Evolutionary conservation across 2,329 filamentous ascomycete genomes (phyloP).

Genomic region (Fusarium illudens): DNA sequence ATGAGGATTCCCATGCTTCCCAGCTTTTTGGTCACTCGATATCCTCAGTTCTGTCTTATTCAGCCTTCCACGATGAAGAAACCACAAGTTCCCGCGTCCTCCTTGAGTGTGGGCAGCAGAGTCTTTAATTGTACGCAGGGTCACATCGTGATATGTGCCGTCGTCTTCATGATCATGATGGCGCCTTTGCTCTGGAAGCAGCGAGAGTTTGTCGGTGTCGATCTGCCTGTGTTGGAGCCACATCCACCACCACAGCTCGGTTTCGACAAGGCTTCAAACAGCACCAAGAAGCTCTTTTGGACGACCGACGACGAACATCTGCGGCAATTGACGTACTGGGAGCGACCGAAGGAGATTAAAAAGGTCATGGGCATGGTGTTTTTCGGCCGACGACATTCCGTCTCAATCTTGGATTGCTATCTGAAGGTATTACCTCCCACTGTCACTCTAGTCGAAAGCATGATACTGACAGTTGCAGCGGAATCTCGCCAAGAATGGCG

Average conservation of each 20-base stretch:
- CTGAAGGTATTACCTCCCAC: constrained; percentile 44
- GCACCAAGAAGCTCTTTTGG: constrained; percentile 34
- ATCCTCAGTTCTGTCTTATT: not conserved
- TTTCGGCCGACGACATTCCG: constrained; percentile 54
- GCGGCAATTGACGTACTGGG: constrained; percentile 29
- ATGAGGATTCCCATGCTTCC: not conserved
- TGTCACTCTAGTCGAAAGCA: not conserved
- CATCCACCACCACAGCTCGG: not conserved
- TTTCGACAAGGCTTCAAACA: not conserved
- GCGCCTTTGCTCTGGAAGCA: constrained; percentile 28
- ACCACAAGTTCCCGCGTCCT: not conserved
- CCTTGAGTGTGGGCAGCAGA: not conserved
- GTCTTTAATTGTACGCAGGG: constrained; percentile 23
- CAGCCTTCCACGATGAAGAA: constrained; percentile 18
- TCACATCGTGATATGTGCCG: constrained; percentile 24
- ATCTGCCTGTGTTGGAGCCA: constrained; percentile 15
- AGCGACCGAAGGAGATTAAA: constrained; percentile 25
- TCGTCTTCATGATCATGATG: constrained; percentile 33
- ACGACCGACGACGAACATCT: constrained; percentile 30
- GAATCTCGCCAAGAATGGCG: constrained; percentile 55
- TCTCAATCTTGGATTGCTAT: constrained; percentile 59
- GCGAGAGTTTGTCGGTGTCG: constrained; percentile 21
- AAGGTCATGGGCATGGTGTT: constrained; percentile 58
- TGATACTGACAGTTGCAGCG: constrained; percentile 40
- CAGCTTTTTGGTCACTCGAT: not conserved